A percentile compares a stretch with the other conserved stretches of the same genome.
phyloP scores from a whole-genome alignment of 768 basidiomycete species.

The Rhizopogon sp. region DNA sequence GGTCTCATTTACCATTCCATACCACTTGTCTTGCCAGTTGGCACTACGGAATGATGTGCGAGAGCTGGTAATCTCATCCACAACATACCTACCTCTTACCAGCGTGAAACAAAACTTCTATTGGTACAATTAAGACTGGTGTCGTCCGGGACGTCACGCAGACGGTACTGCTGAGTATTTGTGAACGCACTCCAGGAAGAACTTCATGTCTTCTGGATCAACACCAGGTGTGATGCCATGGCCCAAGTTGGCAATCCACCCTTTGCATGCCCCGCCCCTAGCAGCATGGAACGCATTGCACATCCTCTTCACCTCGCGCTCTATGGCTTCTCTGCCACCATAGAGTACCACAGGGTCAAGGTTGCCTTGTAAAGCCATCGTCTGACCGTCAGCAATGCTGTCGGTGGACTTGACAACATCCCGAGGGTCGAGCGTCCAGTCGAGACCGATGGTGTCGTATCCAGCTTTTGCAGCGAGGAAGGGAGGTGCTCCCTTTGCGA shows the following conservation, averaged over 20 bases:
- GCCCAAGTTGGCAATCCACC: conserved; percentile 97
- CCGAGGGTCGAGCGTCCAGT: conserved; percentile 83
- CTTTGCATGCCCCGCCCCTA: conserved; percentile 45
- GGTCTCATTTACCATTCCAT: neutral
- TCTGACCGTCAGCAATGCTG: conserved; percentile 1
- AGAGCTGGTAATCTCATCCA: neutral
- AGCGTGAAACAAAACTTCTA: neutral
- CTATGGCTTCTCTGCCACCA: conserved; percentile 83
- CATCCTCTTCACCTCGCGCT: conserved; percentile 79
- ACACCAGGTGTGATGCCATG: conserved; percentile 97
- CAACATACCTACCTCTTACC: neutral
- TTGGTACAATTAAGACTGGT: neutral
- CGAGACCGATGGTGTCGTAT: conserved; percentile 87
- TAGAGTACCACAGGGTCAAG: conserved; percentile 86
- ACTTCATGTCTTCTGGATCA: conserved; percentile 86
- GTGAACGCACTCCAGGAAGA: conserved; percentile 88
- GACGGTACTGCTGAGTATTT: conserved; percentile 54
- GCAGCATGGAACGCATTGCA: conserved; percentile 61
- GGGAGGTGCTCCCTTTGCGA: conserved; percentile 90
- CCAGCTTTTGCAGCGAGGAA: conserved; percentile 62
- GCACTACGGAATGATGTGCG: neutral
- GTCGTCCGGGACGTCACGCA: neutral
- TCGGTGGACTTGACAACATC: conserved; percentile 45
- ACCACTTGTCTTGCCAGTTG: neutral
- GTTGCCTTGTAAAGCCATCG: conserved; percentile 86